Evolutionary conservation across 208 protist genomes (phyloP), one percentile per base, ranked within the genome.

Genomic region (Leishmania gerbilli): DNA sequence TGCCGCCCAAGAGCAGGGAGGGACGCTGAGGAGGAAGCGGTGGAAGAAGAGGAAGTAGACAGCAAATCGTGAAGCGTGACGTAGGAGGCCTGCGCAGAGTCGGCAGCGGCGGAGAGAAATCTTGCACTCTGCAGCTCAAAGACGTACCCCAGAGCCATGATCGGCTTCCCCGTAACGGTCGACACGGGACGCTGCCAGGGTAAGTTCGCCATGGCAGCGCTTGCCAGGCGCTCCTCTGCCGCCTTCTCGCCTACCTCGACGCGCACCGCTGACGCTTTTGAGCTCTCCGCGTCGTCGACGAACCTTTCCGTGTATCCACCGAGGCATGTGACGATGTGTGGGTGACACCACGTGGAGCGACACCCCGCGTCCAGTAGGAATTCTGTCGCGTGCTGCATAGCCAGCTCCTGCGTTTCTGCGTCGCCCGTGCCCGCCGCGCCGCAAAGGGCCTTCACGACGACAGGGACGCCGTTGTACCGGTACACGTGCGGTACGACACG

Each of bases 251-350:
- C 27, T 21, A 42, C 27, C 37, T 47, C 31, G 21, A 15, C 47
- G 47, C 15, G 42, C 45, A 34, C 58, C 2, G 45, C 69, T 55
- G 17, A 4, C n/a, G 8, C 60, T 27, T 40, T 31, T 11, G 62
- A 19, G 55, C 2, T 53, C 64, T 79, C 79, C 27, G 17, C 21
- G 34, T 75, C 53, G 42, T 55, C 64, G 60, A 55, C 67, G 74
- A 91, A 88, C 79, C 84, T 90, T 77, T 96, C 91, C 37, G 90
- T 92, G 83, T 88, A 96, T 31, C 87, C 89, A 24, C 93, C 93
- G 47, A 86, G 81, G 81, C 87, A 92, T 53, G 67, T 74, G 56
- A 93, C 79, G 34, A 96, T 42, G 80, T 89, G 76, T 27, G 93
- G 91, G 83, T 94, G 91, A 81, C 85, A 92, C 93, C 93, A 96